phyloP scores from a whole-genome alignment of 1,284 basidiomycete species.

The Pulchroboletus neoregius region DNA sequence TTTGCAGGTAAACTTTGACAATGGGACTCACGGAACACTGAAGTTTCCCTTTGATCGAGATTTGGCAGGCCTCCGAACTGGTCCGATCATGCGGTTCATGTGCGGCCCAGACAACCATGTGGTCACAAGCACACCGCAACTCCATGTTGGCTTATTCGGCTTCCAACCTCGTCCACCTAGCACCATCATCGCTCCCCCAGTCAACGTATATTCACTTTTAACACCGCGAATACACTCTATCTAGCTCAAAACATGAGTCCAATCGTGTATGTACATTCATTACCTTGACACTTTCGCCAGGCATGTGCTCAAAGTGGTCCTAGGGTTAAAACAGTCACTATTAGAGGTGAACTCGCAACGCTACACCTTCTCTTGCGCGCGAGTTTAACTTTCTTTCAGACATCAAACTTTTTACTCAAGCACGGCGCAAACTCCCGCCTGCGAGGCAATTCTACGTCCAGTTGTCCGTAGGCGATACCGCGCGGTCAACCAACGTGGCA shows the following conservation, averaged over 20 bases:
- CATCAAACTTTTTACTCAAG: slow-evolving; percentile 1
- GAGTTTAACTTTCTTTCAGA: not conserved
- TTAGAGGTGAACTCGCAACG: not conserved
- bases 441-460: not conserved
- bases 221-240: not conserved
- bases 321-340: not conserved
- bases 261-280: not conserved
- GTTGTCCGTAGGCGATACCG: not conserved
- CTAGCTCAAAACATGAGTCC: not conserved
- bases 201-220: not conserved
- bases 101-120: no score
- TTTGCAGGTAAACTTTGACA: no score
- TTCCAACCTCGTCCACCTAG: not conserved
- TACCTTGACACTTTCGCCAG: no score
- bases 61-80: no score
- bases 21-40: no score
- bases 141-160: not conserved
- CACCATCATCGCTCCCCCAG: not conserved
- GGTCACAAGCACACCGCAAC: no score
- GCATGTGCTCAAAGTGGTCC: not conserved
- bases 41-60: no score
- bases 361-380: no score
- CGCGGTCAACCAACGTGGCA: not conserved
- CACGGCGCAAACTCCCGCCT: not conserved
- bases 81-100: no score